Evolutionary conservation across 108 stramenopile species (phyloP), one percentile per base, ranked within the genome.

Genomic region (Cyclotella sp.): DNA sequence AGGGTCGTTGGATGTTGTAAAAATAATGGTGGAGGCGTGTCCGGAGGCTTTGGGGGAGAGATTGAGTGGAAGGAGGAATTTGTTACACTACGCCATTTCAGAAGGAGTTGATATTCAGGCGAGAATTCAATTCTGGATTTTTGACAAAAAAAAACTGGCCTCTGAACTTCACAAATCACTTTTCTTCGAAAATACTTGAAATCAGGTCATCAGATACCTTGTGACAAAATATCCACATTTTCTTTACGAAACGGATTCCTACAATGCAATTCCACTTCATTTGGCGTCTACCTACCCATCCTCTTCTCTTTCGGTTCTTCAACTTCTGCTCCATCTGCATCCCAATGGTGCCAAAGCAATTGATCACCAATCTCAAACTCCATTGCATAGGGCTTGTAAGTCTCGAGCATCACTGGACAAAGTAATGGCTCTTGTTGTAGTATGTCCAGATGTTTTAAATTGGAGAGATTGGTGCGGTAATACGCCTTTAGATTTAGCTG

Each of bases 361-460:
- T 14, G 78, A 79, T 42, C n/a, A 72, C 66, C 49, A 62, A 58
- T 79, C 55, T n/a, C 70, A 61, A 52, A 79, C 70, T 42, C 70
- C 78, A 19, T 46, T 79, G 21, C 78, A 79, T 61, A 70, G 71
- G 13, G 78, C 78, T 24, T 79, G 78, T 41, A 72, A 55, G 59
- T 79, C 78, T 21, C 70, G 78, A 3, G 64, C 71, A 52, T 47
- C 63, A 8, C 14, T 79, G 54, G 55, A 65, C 9, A 72, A 72
- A 42, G 55, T 79, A 6, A 9, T 66, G 19, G 70, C 71, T 13
- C 58, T 79, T 54, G 46, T 72, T 9, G 78, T 67, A 54, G 72
- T 45, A 7, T 46, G 55, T 60, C 78, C 78, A 26, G 34, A 53
- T 44, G 78, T 71, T n/a, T 47, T 79, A 49, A 67, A 22, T 63